phyloP scores from a whole-genome alignment of 768 basidiomycete species.

The Tylopilus felleus region DNA sequence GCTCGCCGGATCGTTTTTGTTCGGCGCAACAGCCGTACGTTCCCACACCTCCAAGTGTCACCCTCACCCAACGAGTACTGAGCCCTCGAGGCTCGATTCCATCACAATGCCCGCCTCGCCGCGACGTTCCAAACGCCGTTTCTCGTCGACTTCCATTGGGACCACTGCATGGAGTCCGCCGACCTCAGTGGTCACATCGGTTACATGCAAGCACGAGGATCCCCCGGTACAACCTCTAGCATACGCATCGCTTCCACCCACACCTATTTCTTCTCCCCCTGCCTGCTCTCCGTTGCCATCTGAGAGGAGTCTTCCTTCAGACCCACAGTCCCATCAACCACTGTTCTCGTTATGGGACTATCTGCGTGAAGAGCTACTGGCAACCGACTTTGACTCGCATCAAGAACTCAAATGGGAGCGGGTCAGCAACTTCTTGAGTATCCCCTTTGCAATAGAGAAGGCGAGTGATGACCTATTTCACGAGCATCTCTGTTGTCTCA shows the following conservation, averaged over 20 bases:
- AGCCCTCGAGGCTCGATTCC: not conserved
- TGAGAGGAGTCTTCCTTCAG: conserved; percentile 12
- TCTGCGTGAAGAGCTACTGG: conserved; percentile 80
- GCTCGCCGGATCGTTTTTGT: not conserved
- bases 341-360: conserved; percentile 93
- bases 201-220: conserved; percentile 19
- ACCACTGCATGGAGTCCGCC: conserved; percentile 23
- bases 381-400: conserved; percentile 92
- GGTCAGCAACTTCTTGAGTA: conserved; percentile 91
- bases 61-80: not conserved
- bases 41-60: conserved; percentile 16
- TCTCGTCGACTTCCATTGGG: conserved; percentile 28
- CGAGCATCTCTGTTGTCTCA: conserved; percentile 2
- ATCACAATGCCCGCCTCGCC: conserved; percentile 31
- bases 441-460: conserved; percentile 93
- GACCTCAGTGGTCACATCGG: conserved; percentile 7
- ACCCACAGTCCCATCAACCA: conserved; percentile 26
- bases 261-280: conserved; percentile 52
- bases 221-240: conserved; percentile 39
- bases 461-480: conserved; percentile 37
- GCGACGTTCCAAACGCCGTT: conserved; percentile 32
- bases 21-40: not conserved
- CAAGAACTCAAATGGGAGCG: conserved; percentile 95
- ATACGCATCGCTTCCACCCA: conserved; percentile 73
- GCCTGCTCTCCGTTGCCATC: conserved; percentile 24